Base-by-base conservation (phyloP, 2,329 filamentous ascomycete genomes). In the Cytospora chrysosperma region DNA sequence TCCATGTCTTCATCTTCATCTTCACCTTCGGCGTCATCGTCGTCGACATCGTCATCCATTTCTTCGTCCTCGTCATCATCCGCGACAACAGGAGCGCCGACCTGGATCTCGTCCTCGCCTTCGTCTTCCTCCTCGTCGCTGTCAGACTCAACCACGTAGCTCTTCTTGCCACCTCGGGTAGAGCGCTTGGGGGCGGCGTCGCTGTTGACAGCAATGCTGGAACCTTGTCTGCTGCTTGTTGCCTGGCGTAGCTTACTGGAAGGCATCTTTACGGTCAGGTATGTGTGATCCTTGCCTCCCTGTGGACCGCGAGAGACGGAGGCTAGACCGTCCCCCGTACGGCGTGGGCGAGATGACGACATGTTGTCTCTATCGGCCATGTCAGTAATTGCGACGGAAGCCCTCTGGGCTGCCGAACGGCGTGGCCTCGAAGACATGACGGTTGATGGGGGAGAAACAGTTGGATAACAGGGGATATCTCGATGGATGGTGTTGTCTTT, bases 141-240 rank as follows among this genome's bases (percentile, higher is more conserved):
- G 7, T 68, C 81, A 43, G 81, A 84, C 66, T 86, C 84, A 27
- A 87, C 81, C 40, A 85, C 82, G 61, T 87, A 87, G 68, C 80
- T 86, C 75, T 86, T 86, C 74, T 85, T 84, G 21, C 78, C 79
- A 7, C 81, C 82, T 10, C 83, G 79, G 63, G 82, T 84, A 7
- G 71, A 68, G 56, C 84, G 78, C 69, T 82, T 83, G 43, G 81
- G 79, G 28, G 78, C 75, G 56, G 83, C 81, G 68, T 82, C 79
- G 32, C 72, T 70, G 63, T 66, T 70, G 66, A 67, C 70, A 32
- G 68, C 71, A 67, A 69, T 70, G 67, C 66, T 69, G 40, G 67
- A 67, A 53, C 75, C 75, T 51, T 73, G 69, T 55, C 74, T 76
- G 53, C 72, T 76, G 50, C 77, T 77, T 8, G 79, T 81, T 54